phyloP scores from a whole-genome alignment of 352 stramenopile genomes.

The Phytophthora pluvialis region DNA sequence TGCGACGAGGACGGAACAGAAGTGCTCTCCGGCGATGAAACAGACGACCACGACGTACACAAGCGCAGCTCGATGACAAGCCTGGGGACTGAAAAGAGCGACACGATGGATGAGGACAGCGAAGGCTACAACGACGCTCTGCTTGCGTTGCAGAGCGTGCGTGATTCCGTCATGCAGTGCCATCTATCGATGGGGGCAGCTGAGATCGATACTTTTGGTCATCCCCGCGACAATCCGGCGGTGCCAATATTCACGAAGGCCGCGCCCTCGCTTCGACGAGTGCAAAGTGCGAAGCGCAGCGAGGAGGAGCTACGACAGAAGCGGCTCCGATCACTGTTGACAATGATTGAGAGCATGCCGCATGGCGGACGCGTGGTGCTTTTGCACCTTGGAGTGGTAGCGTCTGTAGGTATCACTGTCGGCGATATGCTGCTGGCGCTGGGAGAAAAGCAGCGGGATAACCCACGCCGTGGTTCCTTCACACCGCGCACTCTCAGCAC shows the following conservation, averaged over 20 bases:
- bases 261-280: conserved; percentile 41
- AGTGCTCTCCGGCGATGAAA: conserved; percentile 53
- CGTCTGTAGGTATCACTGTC: conserved; percentile 47
- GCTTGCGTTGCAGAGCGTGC: conserved; percentile 60
- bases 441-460: conserved; percentile 63
- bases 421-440: conserved; percentile 62
- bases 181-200: conserved; percentile 54
- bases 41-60: conserved; percentile 25
- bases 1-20: conserved; percentile 50
- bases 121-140: conserved; percentile 62
- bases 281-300: conserved; percentile 30
- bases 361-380: conserved; percentile 64
- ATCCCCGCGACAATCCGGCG: conserved; percentile 4
- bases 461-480: conserved; percentile 28
- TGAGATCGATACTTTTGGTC: conserved; percentile 35
- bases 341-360: conserved; percentile 58
- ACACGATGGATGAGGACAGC: conserved; percentile 35
- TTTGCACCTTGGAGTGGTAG: conserved; percentile 66
- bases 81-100: conserved; percentile 27
- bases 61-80: conserved; percentile 22
- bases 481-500: conserved; percentile 32
- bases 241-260: conserved; percentile 14
- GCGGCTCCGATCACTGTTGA: conserved; percentile 47
- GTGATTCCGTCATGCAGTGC: conserved; percentile 70
- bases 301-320: conserved; percentile 48